Base-by-base conservation (phyloP, 164 flowering plant species). In the Nymphaea colorata region DNA sequence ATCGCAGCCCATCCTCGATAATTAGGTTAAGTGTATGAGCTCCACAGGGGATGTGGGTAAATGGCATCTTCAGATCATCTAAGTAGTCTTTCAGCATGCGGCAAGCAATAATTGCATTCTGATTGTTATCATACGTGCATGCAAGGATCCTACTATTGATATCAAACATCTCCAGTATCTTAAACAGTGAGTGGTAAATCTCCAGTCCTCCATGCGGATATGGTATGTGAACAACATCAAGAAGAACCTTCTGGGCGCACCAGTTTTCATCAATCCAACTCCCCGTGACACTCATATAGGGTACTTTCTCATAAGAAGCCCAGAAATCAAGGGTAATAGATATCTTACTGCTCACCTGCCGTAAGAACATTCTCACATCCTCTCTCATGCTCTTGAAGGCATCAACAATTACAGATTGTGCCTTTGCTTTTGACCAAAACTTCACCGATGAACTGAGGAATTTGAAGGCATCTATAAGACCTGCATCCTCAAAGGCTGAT, bases 251-350 rank as follows among this genome's bases (percentile, higher is more conserved):
- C 65, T 79, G 93, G 61, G 81, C 81, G 59, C 84, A 82, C 98
- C 98, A 93, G 73, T 81, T 88, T 63, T 85, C 96, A 72, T 93
- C 97, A 69, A 93, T 89, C 97, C 97, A 93, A 41, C 89, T 96
- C 71, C 90, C 81, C 17, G 88, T 85, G 25, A 91, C 76, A 55
- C 98, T 86, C 96, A 93, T 89, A 68, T 87, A 93, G 65, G 64
- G 80, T 11, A 89, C 83, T 68, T 89, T 79, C 65, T 91, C 94
- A 76, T 89, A 91, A 25, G 91, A 86, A 64, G 85, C 87, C 98
- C 98, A 93, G 73, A 89, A 85, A 70, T 91, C 96, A 65, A 88
- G 82, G 42, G 91, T 78, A 41, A 93, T 71, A 16, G 95, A 85
- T 44, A 91, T 76, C 81, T 84, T 91, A 5, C 94, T 86, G 61